Evolutionary conservation across 1,284 basidiomycete genomes (phyloP).

Genomic region (Hemileia vastatrix): DNA sequence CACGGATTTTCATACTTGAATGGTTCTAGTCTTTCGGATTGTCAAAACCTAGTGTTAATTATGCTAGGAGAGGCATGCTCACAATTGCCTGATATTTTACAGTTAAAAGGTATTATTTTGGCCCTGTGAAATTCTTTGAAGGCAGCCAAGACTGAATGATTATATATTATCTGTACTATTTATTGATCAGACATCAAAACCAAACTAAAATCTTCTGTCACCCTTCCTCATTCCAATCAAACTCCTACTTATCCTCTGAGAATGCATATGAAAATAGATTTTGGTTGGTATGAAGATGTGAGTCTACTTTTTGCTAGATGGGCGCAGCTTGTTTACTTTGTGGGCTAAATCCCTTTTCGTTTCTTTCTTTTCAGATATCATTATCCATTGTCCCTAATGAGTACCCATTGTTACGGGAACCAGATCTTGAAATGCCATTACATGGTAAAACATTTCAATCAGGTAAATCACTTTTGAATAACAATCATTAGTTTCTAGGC

Average conservation of each 20-base stretch:
- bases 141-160: neutral
- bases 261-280: neutral
- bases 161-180: neutral
- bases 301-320: neutral
- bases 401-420: neutral
- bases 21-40: slow-evolving; percentile 6
- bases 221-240: neutral
- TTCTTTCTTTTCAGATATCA: neutral
- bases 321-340: too few relatives aligned
- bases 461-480: too few relatives aligned
- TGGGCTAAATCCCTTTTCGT: neutral
- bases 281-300: slow-evolving; percentile 1
- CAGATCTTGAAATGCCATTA: neutral
- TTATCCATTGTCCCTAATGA: neutral
- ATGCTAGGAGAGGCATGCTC: slow-evolving; percentile 10
- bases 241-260: neutral
- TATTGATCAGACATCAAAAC: neutral
- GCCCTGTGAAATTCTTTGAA: neutral
- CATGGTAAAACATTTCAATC: neutral
- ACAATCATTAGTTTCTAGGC: too few relatives aligned
- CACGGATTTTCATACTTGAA: neutral
- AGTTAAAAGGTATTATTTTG: slow-evolving; percentile 7
- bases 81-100: neutral
- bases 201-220: slow-evolving; percentile 11
- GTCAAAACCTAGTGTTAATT: slow-evolving; percentile 11